Conservation (phyloP, 495 filamentous ascomycete species). For the Choiromyces venosus region DNA sequence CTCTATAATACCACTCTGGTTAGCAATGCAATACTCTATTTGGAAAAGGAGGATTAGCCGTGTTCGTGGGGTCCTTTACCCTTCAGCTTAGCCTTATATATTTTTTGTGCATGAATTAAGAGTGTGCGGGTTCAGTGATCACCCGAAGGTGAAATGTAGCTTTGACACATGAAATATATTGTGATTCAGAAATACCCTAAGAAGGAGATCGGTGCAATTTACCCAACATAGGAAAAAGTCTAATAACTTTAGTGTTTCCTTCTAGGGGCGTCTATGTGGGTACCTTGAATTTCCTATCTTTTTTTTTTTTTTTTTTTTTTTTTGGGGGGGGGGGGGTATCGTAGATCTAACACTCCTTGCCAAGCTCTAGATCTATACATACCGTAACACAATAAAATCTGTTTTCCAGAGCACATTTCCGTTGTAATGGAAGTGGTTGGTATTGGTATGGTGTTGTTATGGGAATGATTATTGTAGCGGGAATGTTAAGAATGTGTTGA, state of each 20-base stretch:
- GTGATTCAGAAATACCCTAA: background rate
- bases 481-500: too few relatives aligned
- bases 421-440: too few relatives aligned
- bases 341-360: background rate
- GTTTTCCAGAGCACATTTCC: too few relatives aligned
- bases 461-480: too few relatives aligned
- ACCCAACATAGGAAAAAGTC: background rate
- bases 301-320: too few relatives aligned
- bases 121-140: background rate
- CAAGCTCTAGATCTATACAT: too few relatives aligned
- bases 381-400: too few relatives aligned
- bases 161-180: background rate
- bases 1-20: background rate
- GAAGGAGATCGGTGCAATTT: background rate
- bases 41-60: background rate
- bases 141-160: background rate
- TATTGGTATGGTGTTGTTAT: too few relatives aligned
- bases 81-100: too few relatives aligned
- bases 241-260: background rate
- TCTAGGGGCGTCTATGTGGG: background rate
- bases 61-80: background rate
- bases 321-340: too few relatives aligned
- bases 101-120: background rate
- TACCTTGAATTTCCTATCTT: background rate
- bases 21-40: background rate